These are phyloP conservation scores for Fusarium algeriense DNA, from an alignment of 2,329 filamentous ascomycete genomes.

Conservation along the genomic window DNA sequence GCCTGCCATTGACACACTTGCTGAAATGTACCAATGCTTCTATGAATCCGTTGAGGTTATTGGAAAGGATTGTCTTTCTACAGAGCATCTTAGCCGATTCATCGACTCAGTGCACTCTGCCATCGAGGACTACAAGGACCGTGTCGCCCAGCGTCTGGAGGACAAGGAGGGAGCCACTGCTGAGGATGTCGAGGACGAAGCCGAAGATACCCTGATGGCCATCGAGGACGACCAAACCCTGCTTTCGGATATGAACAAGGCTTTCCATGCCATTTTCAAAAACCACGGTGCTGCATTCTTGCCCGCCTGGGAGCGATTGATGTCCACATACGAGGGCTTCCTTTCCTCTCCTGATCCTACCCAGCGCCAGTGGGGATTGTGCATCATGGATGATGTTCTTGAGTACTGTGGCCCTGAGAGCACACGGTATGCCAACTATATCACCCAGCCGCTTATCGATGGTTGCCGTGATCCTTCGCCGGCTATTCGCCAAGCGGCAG, in stretches of 20 bases:
- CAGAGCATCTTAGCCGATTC: constrained; percentile 85
- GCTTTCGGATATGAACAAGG: constrained; percentile 99
- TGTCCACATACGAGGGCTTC: constrained; percentile 88
- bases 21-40: constrained; percentile 99
- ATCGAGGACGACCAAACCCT: constrained; percentile 98
- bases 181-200: constrained; percentile 91
- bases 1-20: constrained; percentile 93
- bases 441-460: constrained; percentile 86
- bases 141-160: constrained; percentile 85
- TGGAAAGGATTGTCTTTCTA: constrained; percentile 83
- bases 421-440: constrained; percentile 86
- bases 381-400: constrained; percentile 97
- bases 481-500: constrained; percentile 93
- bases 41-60: constrained; percentile 97
- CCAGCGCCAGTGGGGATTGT: constrained; percentile 98
- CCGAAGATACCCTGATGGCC: constrained; percentile 87
- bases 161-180: constrained; percentile 79
- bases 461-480: constrained; percentile 89
- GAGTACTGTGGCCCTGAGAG: constrained; percentile 95
- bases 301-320: constrained; percentile 86
- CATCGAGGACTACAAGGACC: constrained; percentile 91
- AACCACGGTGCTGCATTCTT: constrained; percentile 90
- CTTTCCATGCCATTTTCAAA: constrained; percentile 99
- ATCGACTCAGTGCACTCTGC: constrained; percentile 88
- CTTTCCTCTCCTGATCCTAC: constrained; percentile 85